Evolutionary conservation across 2,329 filamentous ascomycete genomes (phyloP).

Genomic region (Epichloe aotearoae): DNA sequence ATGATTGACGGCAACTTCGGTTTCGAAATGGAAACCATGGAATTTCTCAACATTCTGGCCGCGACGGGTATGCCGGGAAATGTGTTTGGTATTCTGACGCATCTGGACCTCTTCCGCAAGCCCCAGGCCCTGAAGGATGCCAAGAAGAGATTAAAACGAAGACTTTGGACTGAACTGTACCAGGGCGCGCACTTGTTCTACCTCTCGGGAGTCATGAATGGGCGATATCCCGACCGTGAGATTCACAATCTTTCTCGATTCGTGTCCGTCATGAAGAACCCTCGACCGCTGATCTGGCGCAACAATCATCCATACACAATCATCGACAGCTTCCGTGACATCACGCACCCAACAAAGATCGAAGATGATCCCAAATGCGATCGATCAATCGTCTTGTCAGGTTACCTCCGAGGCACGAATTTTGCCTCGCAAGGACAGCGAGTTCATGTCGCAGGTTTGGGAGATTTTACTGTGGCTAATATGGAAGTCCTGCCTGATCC

Average conservation of each 20-base stretch:
- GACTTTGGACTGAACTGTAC: constrained; percentile 94
- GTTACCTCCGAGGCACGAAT: constrained; percentile 89
- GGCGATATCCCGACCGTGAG: constrained; percentile 90
- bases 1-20: constrained; percentile 99
- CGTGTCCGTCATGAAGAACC: constrained; percentile 98
- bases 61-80: constrained; percentile 96
- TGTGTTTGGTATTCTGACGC: constrained; percentile 92
- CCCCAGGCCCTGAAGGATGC: constrained; percentile 83
- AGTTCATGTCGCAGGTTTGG: constrained; percentile 84
- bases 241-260: constrained; percentile 92
- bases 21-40: constrained; percentile 99
- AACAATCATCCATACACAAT: constrained; percentile 92
- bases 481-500: constrained; percentile 88
- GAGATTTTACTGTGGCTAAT: constrained; percentile 69
- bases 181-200: constrained; percentile 96
- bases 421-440: constrained; percentile 75
- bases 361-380: constrained; percentile 85
- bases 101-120: constrained; percentile 90
- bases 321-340: constrained; percentile 86
- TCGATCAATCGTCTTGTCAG: constrained; percentile 78
- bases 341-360: constrained; percentile 84
- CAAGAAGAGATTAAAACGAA: constrained; percentile 91
- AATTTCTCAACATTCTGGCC: constrained; percentile 90
- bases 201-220: constrained; percentile 90
- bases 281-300: constrained; percentile 87